Conservation (phyloP, 2,329 filamentous ascomycete species). For the Exophiala xenobiotica region DNA sequence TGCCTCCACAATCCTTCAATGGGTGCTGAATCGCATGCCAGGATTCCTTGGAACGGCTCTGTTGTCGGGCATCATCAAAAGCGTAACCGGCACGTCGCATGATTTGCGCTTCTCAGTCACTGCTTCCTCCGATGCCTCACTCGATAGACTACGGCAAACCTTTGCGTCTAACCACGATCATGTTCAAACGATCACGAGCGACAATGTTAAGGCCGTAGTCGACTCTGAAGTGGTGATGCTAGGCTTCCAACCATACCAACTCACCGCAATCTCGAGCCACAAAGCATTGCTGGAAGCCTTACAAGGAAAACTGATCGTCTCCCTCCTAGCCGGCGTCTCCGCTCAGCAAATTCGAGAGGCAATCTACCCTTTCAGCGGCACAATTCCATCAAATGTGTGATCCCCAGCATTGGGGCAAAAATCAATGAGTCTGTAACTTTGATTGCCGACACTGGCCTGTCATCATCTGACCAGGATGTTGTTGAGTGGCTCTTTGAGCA, state of each 20-base stretch:
- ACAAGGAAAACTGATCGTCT: conserved; percentile 50
- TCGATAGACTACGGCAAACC: not conserved
- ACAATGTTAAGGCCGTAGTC: conserved; percentile 8
- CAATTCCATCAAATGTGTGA: conserved; percentile 40
- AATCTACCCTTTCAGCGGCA: not conserved
- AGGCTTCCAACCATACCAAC: conserved; percentile 48
- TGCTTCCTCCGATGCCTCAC: conserved; percentile 1
- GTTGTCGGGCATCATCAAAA: conserved; percentile 7
- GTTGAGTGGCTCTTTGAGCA: conserved; percentile 40
- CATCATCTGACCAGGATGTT: conserved; percentile 39
- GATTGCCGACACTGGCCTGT: conserved; percentile 49
- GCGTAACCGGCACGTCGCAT: not conserved
- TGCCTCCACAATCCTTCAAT: not conserved
- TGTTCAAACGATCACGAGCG: conserved; percentile 10
- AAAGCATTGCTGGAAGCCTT: conserved; percentile 42
- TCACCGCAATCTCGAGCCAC: conserved; percentile 40
- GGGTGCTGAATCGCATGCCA: not conserved
- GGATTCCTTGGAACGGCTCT: conserved; percentile 16
- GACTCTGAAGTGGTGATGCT: conserved; percentile 47
- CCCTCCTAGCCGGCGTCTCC: conserved; percentile 49
- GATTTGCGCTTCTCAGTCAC: conserved; percentile 8
- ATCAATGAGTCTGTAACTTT: conserved; percentile 50
- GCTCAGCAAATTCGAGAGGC: conserved; percentile 33
- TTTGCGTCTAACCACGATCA: not conserved
- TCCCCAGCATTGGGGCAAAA: conserved; percentile 48